Percentiles rank a stretch among this genome's conserved stretches.
Evolutionary conservation across 148 eudicot genomes (phyloP).

Genomic region (Silene latifolia): DNA sequence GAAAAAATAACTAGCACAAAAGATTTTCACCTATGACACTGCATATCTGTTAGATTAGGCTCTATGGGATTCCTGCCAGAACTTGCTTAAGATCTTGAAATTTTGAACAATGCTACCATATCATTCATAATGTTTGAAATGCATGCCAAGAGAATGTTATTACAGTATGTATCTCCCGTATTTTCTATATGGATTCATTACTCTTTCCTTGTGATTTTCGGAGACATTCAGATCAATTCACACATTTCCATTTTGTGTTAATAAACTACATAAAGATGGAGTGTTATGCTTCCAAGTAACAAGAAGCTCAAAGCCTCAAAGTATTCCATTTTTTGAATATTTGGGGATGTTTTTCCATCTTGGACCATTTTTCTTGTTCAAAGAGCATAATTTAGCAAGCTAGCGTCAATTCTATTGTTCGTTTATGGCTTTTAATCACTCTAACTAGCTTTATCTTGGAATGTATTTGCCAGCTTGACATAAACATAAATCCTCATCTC

Average conservation of each 20-base stretch:
- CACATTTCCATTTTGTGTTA: no score
- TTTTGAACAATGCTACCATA: background rate
- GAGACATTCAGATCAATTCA: no score
- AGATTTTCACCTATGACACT: background rate
- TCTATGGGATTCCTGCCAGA: background rate
- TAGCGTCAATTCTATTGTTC: background rate
- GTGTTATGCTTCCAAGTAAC: background rate
- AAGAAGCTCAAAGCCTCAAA: no score
- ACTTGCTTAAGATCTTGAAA: background rate
- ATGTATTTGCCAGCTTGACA: slow-evolving; percentile 55
- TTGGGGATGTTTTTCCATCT: no score
- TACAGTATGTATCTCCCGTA: background rate
- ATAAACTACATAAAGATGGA: no score
- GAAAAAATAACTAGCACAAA: background rate
- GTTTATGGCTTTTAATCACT: background rate
- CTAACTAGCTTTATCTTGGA: slow-evolving; percentile 11
- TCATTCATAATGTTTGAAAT: background rate
- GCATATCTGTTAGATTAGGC: slow-evolving; percentile 2
- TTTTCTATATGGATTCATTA: no score
- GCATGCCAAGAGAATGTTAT: background rate
- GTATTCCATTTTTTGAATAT: no score
- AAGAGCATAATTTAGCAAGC: no score
- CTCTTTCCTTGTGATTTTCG: no score
- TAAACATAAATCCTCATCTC: slow-evolving; percentile 81
- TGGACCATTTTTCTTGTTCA: no score